Evolutionary conservation across 306 rosid species (phyloP).

Genomic region (Potentilla sterilis): DNA sequence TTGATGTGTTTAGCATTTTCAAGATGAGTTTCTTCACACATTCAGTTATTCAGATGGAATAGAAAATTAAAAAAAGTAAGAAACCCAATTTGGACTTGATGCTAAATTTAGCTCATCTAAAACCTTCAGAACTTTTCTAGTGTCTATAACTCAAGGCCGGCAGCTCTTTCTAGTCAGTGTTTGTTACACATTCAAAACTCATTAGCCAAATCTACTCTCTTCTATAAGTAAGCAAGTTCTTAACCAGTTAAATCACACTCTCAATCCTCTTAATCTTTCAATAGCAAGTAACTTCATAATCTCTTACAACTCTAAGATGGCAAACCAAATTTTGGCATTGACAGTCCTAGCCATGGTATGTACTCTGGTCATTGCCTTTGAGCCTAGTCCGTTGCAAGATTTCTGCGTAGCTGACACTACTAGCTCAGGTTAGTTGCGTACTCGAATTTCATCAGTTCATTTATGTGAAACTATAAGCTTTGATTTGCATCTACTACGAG

Average conservation of each 20-base stretch:
- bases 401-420: slow-evolving; percentile 33
- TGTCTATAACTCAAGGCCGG: slow-evolving; percentile 2
- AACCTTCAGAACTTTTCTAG: background rate
- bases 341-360: background rate
- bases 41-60: background rate
- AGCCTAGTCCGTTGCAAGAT: slow-evolving; percentile 36
- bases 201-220: background rate
- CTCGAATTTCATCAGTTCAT: background rate
- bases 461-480: too few species aligned
- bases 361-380: slow-evolving; percentile 16
- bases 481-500: background rate
- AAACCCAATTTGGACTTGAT: background rate
- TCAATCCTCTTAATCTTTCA: background rate
- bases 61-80: background rate
- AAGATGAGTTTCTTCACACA: background rate
- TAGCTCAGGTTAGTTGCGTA: slow-evolving; percentile 9
- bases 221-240: background rate
- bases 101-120: background rate
- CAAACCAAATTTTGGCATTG: background rate
- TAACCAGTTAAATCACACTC: background rate
- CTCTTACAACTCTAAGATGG: background rate
- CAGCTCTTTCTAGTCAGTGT: background rate
- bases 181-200: background rate
- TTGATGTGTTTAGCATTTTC: background rate
- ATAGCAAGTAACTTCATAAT: background rate